Percentiles rank a stretch among this genome's conserved stretches.
These are phyloP conservation scores for Blastocystis sp. DNA, from an alignment of 352 stramenopile species.

Conservation along the genomic window DNA sequence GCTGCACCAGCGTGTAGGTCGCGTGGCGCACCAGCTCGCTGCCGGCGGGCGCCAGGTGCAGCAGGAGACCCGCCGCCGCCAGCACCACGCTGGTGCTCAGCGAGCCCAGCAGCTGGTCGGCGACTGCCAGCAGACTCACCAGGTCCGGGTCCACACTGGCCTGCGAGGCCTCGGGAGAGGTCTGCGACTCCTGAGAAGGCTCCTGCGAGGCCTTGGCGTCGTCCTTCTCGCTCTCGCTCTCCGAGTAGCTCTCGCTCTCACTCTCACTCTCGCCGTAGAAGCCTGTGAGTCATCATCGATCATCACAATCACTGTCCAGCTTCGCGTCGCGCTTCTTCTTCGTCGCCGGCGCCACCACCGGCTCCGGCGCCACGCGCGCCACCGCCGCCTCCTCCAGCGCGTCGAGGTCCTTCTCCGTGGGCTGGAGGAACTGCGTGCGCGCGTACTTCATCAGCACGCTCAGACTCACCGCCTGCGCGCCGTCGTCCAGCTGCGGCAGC, in stretches of 20 bases:
- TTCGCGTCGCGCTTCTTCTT: background rate
- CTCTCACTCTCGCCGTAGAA: background rate
- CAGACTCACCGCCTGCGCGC: constrained; percentile 71
- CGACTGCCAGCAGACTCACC: constrained; percentile 69
- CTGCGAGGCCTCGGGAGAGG: background rate
- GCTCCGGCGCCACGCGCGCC: background rate
- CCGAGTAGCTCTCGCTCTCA: background rate
- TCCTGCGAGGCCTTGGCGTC: background rate
- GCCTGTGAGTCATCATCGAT: background rate
- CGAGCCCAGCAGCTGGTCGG: constrained; percentile 72
- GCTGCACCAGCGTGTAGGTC: background rate
- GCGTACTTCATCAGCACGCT: constrained; percentile 73
- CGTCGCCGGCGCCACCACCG: background rate
- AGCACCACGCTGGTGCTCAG: constrained; percentile 72
- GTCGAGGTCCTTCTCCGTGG: constrained; percentile 56
- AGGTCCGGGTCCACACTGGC: constrained; percentile 69
- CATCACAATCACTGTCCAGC: background rate
- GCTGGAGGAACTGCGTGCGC: constrained; percentile 71
- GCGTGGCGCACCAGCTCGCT: background rate
- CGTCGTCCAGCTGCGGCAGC: constrained; percentile 73
- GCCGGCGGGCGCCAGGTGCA: background rate
- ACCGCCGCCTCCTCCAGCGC: background rate
- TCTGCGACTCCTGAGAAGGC: constrained; percentile 58
- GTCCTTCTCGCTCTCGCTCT: background rate
- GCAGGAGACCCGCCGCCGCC: constrained; percentile 58